Evolutionary conservation across 179 eudicot species (phyloP).

Genomic region (Gypsophila paniculata): DNA sequence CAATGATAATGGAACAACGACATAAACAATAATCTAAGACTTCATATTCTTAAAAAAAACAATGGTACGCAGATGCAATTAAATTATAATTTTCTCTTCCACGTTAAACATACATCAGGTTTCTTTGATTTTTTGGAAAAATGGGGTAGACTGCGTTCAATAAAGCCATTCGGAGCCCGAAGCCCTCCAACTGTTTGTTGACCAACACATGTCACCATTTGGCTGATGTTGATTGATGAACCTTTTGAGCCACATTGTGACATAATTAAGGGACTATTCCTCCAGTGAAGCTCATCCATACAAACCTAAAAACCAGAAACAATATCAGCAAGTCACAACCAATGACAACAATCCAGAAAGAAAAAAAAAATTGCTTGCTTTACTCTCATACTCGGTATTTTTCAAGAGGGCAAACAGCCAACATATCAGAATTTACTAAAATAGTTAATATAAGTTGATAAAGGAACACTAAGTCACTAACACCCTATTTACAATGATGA

Average conservation of each 20-base stretch:
- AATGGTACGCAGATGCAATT: neutral
- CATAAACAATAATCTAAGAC: too few species aligned
- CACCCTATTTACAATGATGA: neutral
- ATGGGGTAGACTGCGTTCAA: slow-evolving; percentile 85
- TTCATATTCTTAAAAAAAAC: neutral
- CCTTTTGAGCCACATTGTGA: slow-evolving; percentile 97
- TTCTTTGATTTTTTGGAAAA: slow-evolving; percentile 56
- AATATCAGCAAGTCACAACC: neutral
- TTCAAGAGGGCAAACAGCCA: neutral
- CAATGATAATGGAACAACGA: too few species aligned
- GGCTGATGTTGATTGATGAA: slow-evolving; percentile 83
- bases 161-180: slow-evolving; percentile 87
- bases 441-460: neutral
- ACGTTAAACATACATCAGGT: slow-evolving; percentile 47
- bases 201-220: slow-evolving; percentile 95
- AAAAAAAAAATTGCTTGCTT: too few species aligned
- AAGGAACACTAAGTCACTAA: neutral
- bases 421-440: neutral
- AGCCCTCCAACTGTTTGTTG: slow-evolving; percentile 87
- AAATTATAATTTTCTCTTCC: neutral
- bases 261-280: slow-evolving; percentile 88
- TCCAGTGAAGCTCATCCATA: slow-evolving; percentile 67
- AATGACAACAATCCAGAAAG: neutral
- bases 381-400: neutral
- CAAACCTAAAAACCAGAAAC: slow-evolving; percentile 45